Conservation (phyloP, 1,139 yeast genomes). For the Pichia sp. region DNA sequence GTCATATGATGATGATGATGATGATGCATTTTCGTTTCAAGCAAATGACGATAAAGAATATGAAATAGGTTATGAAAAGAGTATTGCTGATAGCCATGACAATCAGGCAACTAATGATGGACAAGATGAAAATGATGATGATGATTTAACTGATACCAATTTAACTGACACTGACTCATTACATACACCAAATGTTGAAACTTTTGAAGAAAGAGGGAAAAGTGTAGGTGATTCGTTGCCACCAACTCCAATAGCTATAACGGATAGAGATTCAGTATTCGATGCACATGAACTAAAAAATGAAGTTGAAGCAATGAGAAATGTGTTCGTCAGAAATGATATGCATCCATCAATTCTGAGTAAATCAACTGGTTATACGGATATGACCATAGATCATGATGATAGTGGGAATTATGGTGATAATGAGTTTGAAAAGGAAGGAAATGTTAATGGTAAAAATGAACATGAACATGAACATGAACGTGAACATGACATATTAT, state of each 20-base stretch:
- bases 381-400: not conserved
- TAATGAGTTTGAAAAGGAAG: not conserved
- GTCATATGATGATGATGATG: slow-evolving; percentile 11
- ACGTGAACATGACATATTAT: not conserved
- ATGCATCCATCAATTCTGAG: slow-evolving; percentile 9
- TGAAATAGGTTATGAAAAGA: slow-evolving; percentile 10
- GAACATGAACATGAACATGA: not conserved
- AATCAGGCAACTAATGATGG: not conserved
- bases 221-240: not conserved
- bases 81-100: not conserved
- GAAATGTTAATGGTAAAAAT: not conserved
- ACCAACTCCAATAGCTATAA: not conserved
- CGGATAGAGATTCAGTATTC: not conserved
- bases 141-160: slow-evolving; percentile 9
- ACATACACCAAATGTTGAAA: slow-evolving; percentile 20
- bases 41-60: slow-evolving; percentile 20
- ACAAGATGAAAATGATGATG: not conserved
- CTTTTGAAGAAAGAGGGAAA: not conserved
- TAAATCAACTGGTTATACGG: slow-evolving; percentile 1
- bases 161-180: slow-evolving; percentile 5
- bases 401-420: not conserved
- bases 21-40: slow-evolving; percentile 19
- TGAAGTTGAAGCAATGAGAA: slow-evolving; percentile 14
- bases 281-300: slow-evolving; percentile 2
- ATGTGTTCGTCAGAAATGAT: slow-evolving; percentile 16